Evolutionary conservation across 2,329 filamentous ascomycete species (phyloP).

Genomic region (Cephalotrichum gorgonifer): DNA sequence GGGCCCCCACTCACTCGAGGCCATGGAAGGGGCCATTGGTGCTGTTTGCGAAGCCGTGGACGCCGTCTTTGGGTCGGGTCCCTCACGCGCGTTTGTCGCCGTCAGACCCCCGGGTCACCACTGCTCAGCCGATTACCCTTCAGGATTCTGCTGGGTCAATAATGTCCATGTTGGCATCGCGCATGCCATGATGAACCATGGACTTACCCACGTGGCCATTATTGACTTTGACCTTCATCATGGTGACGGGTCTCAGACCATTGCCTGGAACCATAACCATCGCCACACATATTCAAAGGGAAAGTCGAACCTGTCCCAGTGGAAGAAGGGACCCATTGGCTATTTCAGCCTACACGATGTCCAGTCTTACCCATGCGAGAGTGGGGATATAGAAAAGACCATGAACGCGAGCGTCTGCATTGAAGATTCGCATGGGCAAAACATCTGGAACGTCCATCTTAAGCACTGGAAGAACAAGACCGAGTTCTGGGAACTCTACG

Average conservation of each 20-base stretch:
- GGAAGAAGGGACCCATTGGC: conserved; percentile 80
- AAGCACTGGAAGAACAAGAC: conserved; percentile 72
- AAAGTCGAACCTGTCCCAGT: conserved; percentile 40
- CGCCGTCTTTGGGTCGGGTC: conserved; percentile 58
- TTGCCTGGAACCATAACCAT: conserved; percentile 83
- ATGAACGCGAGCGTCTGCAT: conserved; percentile 90
- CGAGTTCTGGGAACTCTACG: conserved; percentile 87
- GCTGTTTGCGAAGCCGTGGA: conserved; percentile 92
- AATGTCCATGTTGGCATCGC: conserved; percentile 97
- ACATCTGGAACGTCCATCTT: conserved; percentile 91
- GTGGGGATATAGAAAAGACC: conserved; percentile 86
- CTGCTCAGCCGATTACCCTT: conserved; percentile 80
- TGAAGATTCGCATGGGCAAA: conserved; percentile 88
- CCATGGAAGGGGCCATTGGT: conserved; percentile 83
- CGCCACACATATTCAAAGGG: conserved; percentile 27
- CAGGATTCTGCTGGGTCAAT: conserved; percentile 97
- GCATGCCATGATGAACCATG: conserved; percentile 74
- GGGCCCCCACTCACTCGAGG: conserved; percentile 73
- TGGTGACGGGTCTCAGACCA: conserved; percentile 89
- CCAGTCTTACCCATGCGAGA: conserved; percentile 95
- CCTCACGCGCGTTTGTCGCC: conserved; percentile 77
- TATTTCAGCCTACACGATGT: conserved; percentile 98
- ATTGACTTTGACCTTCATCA: conserved; percentile 89
- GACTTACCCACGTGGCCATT: conserved; percentile 86
- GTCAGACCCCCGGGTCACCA: conserved; percentile 92